Evolutionary conservation across 257 asterid genomes (phyloP).

Genomic region (Striga asiatica): DNA sequence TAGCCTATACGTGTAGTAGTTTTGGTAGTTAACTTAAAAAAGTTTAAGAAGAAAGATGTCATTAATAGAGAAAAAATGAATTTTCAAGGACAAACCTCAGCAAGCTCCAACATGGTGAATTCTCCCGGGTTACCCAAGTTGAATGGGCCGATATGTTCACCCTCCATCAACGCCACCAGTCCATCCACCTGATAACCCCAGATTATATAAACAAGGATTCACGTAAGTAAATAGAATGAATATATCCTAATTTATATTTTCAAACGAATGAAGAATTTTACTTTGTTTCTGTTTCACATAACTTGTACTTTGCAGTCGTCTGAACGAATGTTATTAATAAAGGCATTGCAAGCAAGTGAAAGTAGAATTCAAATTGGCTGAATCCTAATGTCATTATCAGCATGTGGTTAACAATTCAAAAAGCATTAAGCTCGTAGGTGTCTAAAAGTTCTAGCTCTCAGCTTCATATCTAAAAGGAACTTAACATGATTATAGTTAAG

Average conservation of each 20-base stretch:
- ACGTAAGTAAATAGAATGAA: too few species aligned
- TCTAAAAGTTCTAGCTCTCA: neutral
- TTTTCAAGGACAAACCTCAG: slow-evolving; percentile 39
- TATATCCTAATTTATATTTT: neutral
- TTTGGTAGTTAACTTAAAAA: too few species aligned
- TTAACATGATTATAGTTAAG: neutral
- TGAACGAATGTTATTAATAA: too few species aligned
- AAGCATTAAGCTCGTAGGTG: neutral
- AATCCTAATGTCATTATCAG: neutral
- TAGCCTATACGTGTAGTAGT: too few species aligned
- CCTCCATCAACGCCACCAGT: slow-evolving; percentile 60
- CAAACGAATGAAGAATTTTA: neutral
- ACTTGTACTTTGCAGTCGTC: too few species aligned
- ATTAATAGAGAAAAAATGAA: neutral
- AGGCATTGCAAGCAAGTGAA: too few species aligned
- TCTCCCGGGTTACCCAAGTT: slow-evolving; percentile 68
- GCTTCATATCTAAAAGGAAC: neutral
- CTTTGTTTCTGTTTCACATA: too few species aligned
- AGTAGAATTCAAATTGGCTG: neutral
- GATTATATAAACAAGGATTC: neutral
- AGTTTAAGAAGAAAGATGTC: neutral
- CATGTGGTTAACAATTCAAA: neutral
- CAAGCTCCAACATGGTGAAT: slow-evolving; percentile 65
- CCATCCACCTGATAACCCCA: slow-evolving; percentile 44
- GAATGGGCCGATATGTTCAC: slow-evolving; percentile 67